Evolutionary conservation across 495 filamentous ascomycete genomes (phyloP), one percentile per base, ranked within the genome.

Genomic region (Aspergillus asperescens): DNA sequence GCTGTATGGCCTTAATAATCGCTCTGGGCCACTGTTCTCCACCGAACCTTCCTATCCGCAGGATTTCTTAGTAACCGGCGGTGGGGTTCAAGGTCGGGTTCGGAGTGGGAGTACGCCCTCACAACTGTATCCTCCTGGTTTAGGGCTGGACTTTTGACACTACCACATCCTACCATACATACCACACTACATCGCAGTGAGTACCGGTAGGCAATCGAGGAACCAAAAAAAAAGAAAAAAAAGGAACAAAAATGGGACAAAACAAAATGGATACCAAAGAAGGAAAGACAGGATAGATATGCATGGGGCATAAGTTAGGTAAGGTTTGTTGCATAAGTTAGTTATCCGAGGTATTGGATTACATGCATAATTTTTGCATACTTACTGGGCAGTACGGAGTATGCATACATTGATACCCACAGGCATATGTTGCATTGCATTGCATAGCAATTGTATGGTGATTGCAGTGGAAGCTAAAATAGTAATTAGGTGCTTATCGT

Each of bases 11-110:
- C 70, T 71, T 39, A 59, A 64, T 0, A 70, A 70, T 27, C 24
- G 64, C 6, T 70, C 66, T 3, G 68, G 67, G 1, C 65, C 70
- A 10, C 37, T 73, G n/a, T 50, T 68, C 7, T 60, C 61, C 16
- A 61, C 62, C 22, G 32, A 35, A 10, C n/a, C 38, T 22, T 23
- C 38, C 18, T 40, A 22, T 23, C 6, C 20, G 4, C 20, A 42
- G 39, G 23, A 42, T 3, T 22, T 25, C 13, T 8, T 12, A 20
- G 20, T 42, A 25, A n/a, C n/a, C n/a, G 10, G 39, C 13, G 12
- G 23, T 23, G 38, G 16, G 19, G 7, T 9, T 24, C 29, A 29
- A 7, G 7, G 28, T 15, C 29, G 44, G n/a, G 19, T 29, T 5
- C 5, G 44, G 19, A 47, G 44, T 12, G 44, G 44, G 19, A 47